Percentiles rank a stretch among this genome's conserved stretches.
Evolutionary conservation across 805 yeast genomes (phyloP).

Genomic region (Cyberlindnera petersonii): DNA sequence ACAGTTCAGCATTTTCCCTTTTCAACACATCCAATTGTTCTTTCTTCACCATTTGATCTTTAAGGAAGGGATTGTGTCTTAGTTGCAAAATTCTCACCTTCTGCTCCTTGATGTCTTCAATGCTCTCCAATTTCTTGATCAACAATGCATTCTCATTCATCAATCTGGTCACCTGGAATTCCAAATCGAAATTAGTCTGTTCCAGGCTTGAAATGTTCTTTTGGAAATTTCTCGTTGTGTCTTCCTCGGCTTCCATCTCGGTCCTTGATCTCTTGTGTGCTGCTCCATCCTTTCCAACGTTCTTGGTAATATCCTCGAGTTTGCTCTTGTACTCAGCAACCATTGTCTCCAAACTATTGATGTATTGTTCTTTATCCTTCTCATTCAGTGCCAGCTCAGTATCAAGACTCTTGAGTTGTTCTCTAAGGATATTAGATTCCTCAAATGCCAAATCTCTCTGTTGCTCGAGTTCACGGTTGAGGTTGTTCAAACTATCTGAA

Average conservation of each 20-base stretch:
- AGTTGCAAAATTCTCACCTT: constrained; percentile 55
- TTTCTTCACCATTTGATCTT: constrained; percentile 58
- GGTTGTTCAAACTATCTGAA: constrained; percentile 28
- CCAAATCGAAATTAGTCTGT: constrained; percentile 38
- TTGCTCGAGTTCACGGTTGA: constrained; percentile 44
- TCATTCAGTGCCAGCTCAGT: constrained; percentile 23
- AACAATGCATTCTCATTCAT: constrained; percentile 35
- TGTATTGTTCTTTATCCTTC: constrained; percentile 22
- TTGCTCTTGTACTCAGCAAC: constrained; percentile 55
- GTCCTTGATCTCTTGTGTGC: constrained; percentile 31
- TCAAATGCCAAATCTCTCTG: constrained; percentile 50
- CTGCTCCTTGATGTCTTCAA: constrained; percentile 34
- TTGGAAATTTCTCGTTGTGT: constrained; percentile 24
- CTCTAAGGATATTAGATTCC: constrained; percentile 56
- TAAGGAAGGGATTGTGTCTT: constrained; percentile 58
- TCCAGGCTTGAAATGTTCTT: constrained; percentile 33
- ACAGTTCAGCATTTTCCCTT: constrained; percentile 55
- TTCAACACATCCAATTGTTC: constrained; percentile 47
- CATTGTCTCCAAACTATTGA: constrained; percentile 30
- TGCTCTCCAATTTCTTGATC: constrained; percentile 34
- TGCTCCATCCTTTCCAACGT: constrained; percentile 24
- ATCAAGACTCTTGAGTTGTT: constrained; percentile 51
- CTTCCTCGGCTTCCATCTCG: constrained; percentile 14
- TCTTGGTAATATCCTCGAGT: constrained; percentile 39
- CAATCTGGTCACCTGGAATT: constrained; percentile 34